Conservation (phyloP, 306 rosid species). For the Psophocarpus tetragonolobus region DNA sequence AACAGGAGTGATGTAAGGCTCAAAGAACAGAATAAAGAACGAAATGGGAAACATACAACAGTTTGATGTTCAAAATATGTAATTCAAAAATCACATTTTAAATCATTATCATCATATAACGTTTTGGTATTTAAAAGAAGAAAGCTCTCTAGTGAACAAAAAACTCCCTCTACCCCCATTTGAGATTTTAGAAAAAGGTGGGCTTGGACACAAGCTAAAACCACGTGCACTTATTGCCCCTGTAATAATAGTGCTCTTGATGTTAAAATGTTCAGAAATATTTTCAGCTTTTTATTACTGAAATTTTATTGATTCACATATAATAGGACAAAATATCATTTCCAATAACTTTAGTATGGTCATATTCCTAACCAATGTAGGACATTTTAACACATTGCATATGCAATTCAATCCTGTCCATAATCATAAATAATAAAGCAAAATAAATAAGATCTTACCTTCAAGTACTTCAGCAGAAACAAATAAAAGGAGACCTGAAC, state of each 20-base stretch:
- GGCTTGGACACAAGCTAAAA: too few species aligned
- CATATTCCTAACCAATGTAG: not conserved
- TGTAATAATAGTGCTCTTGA: not conserved
- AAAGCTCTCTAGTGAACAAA: too few species aligned
- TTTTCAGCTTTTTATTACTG: not conserved
- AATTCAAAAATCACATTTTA: not conserved
- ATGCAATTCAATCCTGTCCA: not conserved
- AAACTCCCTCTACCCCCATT: too few species aligned
- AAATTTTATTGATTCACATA: constrained; percentile 12
- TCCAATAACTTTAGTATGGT: not conserved
- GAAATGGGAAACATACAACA: not conserved
- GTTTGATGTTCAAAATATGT: not conserved
- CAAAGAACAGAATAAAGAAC: not conserved
- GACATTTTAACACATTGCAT: not conserved
- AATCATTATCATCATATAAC: not conserved
- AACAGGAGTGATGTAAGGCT: not conserved
- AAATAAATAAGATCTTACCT: constrained; percentile 57
- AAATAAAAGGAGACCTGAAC: constrained; percentile 90
- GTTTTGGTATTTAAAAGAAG: not conserved
- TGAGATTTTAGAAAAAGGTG: too few species aligned
- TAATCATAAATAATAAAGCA: constrained; percentile 18
- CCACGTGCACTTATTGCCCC: not conserved
- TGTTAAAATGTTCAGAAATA: not conserved
- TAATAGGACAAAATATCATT: not conserved
- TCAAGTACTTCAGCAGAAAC: constrained; percentile 99